A percentile compares a stretch with the other conserved stretches of the same genome.
Evolutionary conservation across 805 yeast genomes (phyloP).

Genomic region (Pachysolen tannophilus): DNA sequence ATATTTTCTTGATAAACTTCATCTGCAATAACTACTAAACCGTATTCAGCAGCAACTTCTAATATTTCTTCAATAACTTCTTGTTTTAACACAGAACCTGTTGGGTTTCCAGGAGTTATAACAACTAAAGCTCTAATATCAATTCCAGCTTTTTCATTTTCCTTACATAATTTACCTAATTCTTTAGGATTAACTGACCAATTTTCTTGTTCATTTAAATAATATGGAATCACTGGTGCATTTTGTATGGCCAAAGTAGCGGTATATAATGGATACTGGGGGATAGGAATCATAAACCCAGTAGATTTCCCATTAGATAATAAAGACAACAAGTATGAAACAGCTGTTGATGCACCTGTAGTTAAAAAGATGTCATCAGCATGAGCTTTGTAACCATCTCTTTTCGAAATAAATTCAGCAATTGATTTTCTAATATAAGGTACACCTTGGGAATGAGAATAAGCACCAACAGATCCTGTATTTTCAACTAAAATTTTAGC

Average conservation of each 20-base stretch:
- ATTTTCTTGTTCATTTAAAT: slow-evolving; percentile 65
- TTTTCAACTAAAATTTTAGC: slow-evolving; percentile 53
- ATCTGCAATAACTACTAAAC: slow-evolving; percentile 87
- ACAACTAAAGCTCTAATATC: slow-evolving; percentile 77
- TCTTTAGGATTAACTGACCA: slow-evolving; percentile 80
- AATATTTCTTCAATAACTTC: slow-evolving; percentile 66
- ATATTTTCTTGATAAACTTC: slow-evolving; percentile 96
- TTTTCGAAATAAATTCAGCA: slow-evolving; percentile 66
- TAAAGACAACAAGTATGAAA: slow-evolving; percentile 66
- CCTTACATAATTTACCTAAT: slow-evolving; percentile 45
- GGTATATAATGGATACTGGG: slow-evolving; percentile 95
- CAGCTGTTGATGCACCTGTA: slow-evolving; percentile 94
- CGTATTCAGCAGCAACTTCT: slow-evolving; percentile 74
- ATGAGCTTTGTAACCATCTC: slow-evolving; percentile 69
- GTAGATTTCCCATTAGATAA: slow-evolving; percentile 59
- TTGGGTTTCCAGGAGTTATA: slow-evolving; percentile 98
- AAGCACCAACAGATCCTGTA: slow-evolving; percentile 88
- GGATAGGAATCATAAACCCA: slow-evolving; percentile 91
- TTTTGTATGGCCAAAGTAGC: slow-evolving; percentile 86
- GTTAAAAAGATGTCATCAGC: slow-evolving; percentile 78
- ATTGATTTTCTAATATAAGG: slow-evolving; percentile 63
- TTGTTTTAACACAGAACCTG: slow-evolving; percentile 73
- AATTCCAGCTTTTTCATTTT: slow-evolving; percentile 43
- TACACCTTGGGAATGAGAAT: slow-evolving; percentile 90
- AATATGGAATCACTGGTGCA: slow-evolving; percentile 81